Percentiles rank a stretch among this genome's conserved stretches.
phyloP scores from a whole-genome alignment of 257 asterid genomes.

The Primulina eburnea region DNA sequence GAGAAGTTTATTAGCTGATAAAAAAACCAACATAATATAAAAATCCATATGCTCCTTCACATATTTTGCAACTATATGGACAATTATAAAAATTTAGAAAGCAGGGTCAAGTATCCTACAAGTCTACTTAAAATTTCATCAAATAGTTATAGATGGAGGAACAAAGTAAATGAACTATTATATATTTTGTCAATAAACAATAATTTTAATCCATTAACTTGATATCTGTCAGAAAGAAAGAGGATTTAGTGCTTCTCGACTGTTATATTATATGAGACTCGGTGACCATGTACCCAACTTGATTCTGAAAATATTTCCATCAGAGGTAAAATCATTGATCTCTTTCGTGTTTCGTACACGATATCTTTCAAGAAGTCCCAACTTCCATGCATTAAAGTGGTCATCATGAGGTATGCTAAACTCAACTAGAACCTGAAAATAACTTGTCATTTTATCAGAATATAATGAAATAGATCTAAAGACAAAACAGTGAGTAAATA shows the following conservation, averaged over 20 bases:
- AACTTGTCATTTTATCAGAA: constrained; percentile 17
- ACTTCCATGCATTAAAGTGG: constrained; percentile 49
- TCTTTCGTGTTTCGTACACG: constrained; percentile 43
- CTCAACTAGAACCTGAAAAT: constrained; percentile 51
- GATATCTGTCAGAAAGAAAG: neutral
- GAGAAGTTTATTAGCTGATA: neutral
- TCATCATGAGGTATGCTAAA: constrained; percentile 50
- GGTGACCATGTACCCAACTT: constrained; percentile 36
- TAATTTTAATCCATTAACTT: neutral
- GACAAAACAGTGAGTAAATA: constrained; percentile 2
- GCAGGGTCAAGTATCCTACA: neutral
- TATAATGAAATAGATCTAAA: constrained; percentile 8
- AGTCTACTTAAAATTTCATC: neutral
- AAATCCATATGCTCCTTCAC: neutral
- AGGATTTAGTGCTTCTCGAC: neutral
- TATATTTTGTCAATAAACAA: neutral
- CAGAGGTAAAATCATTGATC: constrained; percentile 39
- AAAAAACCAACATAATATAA: neutral
- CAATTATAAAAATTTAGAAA: no score
- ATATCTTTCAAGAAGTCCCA: constrained; percentile 51
- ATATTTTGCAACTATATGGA: neutral
- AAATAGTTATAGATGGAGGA: neutral
- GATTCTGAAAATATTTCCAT: constrained; percentile 51
- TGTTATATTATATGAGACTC: neutral
- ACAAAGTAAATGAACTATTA: neutral